phyloP scores from a whole-genome alignment of 768 basidiomycete genomes.

The Chiua virens region DNA sequence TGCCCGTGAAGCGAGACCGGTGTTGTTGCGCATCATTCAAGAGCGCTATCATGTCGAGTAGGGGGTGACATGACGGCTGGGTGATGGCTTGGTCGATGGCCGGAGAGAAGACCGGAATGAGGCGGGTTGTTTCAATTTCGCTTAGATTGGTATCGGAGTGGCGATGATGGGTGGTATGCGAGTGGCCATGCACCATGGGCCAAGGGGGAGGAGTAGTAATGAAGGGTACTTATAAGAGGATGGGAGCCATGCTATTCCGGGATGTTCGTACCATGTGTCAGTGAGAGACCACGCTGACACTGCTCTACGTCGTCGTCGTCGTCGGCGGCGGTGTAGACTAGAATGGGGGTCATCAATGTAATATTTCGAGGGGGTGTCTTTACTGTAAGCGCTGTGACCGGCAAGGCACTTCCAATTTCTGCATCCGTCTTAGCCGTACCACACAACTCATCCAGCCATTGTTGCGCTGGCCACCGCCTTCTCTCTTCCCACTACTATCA shows the following conservation, averaged over 20 bases:
- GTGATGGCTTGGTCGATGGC: not conserved
- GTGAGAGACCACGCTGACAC: conserved; percentile 12
- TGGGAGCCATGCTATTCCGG: conserved; percentile 17
- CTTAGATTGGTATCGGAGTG: conserved; percentile 30
- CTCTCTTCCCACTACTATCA: conserved; percentile 40
- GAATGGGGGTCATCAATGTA: too few relatives aligned
- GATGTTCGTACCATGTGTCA: conserved; percentile 11
- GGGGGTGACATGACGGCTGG: not conserved
- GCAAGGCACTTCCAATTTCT: conserved; percentile 38
- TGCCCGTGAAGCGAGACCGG: not conserved
- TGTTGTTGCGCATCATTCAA: not conserved
- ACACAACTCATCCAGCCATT: conserved; percentile 39
- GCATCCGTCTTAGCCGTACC: conserved; percentile 32
- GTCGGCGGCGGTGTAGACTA: conserved; percentile 6
- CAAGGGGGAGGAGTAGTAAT: too few relatives aligned
- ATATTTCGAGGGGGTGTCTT: conserved; percentile 8
- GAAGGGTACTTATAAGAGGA: conserved; percentile 17
- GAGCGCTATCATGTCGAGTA: not conserved
- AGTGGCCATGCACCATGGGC: not conserved
- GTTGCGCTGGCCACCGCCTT: conserved; percentile 41
- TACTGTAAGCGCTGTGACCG: conserved; percentile 37
- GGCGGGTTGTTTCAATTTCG: conserved; percentile 27
- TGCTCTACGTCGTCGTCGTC: too few relatives aligned
- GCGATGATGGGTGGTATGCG: conserved; percentile 12
- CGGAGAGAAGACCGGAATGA: conserved; percentile 10